Percentiles rank a stretch among this genome's conserved stretches.
Conservation (phyloP, 495 filamentous ascomycete species). For the Parmelia sp. region DNA sequence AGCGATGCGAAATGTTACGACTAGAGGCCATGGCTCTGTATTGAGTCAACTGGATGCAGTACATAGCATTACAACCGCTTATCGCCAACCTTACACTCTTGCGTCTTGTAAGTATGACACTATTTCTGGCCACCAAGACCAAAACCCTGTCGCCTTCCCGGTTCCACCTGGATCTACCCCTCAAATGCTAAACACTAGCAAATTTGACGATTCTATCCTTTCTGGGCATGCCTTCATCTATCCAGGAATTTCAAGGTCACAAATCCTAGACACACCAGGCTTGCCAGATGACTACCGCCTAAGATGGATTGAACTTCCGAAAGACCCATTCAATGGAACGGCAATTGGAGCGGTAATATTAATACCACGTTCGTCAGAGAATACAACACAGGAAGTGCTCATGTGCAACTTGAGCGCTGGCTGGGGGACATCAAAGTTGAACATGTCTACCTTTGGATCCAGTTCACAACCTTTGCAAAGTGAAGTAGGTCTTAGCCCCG, state of each 20-base stretch:
- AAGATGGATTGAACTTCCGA: constrained; percentile 17
- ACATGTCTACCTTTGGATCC: constrained; percentile 4
- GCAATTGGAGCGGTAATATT: constrained; percentile 18
- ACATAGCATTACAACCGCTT: constrained; percentile 11
- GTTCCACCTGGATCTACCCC: not conserved
- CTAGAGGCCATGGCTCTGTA: constrained; percentile 1
- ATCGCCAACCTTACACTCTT: constrained; percentile 14
- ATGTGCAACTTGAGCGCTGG: constrained; percentile 18
- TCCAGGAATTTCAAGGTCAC: constrained; percentile 9
- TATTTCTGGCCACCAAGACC: not conserved
- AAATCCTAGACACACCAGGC: constrained; percentile 14
- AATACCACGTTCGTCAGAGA: constrained; percentile 1
- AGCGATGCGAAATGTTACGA: constrained; percentile 2
- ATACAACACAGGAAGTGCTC: constrained; percentile 10
- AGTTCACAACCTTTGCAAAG: not conserved
- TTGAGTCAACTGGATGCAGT: constrained; percentile 14
- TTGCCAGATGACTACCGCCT: constrained; percentile 11
- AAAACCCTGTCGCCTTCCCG: constrained; percentile 12
- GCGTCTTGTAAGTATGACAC: constrained; percentile 7
- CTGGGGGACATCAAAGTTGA: constrained; percentile 17
- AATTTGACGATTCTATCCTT: not conserved
- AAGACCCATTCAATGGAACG: constrained; percentile 18
- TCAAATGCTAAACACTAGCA: not conserved
- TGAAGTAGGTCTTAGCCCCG: not conserved
- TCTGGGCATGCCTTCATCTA: constrained; percentile 6